Evolutionary conservation across 306 rosid species (phyloP), one percentile per base, ranked within the genome.

Genomic region (Lathyrus aphaca): DNA sequence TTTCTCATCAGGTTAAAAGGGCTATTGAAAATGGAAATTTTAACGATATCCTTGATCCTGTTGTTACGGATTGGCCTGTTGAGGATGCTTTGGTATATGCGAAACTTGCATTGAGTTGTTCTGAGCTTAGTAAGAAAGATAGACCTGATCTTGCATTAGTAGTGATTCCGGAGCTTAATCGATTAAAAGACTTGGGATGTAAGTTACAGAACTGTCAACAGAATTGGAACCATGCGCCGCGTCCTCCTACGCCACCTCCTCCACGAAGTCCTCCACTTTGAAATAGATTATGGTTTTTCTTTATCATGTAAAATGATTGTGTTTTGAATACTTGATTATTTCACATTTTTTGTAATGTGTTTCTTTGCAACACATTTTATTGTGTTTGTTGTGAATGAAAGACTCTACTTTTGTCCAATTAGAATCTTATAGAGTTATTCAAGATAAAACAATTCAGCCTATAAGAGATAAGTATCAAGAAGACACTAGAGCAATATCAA

Each of bases 101-200:
- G 18, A 80, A 86, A 30, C 63, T 95, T 72, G 80, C 99, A 16
- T 64, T 95, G 45, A 69, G 65, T 1, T 94, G 99, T 51, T 79
- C 97, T 4, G 96, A 94, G 45, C 83, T 94, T 25, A 87, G 95
- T 77, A 94, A 88, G 79, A 94, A 68, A 75, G 96, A 88, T 50
- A 87, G 99, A 84, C 99, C 97, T 0, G 91, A 88, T 60, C 97
- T 94, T 86, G 92, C 82, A 54, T 60, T 58, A 1, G 83, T 74
- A 6, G 57, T 94, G 2, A 82, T 88, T 66, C 99, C 96, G 0
- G 88, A 91, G 82, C 95, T 94, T 64, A 87, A 77, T 59, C 77
- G 91, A 10, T 84, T 94, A 73, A 91, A 82, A 81, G 86, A 89
- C 3, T 49, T 87, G 43, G 91, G 82, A 11, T 74, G 13, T 44